A percentile compares a stretch with the other conserved stretches of the same genome.
phyloP scores from a whole-genome alignment of 2,329 filamentous ascomycete genomes.

The Pezicula neosporulosa region DNA sequence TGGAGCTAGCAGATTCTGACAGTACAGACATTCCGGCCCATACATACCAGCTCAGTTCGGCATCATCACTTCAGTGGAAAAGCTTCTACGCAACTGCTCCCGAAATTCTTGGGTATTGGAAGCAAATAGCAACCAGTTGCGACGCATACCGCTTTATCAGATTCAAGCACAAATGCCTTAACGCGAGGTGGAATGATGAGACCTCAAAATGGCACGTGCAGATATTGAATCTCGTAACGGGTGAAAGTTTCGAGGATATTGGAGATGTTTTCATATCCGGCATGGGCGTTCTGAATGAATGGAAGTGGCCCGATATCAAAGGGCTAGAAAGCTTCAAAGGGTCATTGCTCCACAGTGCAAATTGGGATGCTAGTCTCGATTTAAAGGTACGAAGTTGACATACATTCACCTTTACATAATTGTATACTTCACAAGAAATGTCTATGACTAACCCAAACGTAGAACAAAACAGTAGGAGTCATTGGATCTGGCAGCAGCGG shows the following conservation, averaged over 20 bases:
- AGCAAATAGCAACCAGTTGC: constrained; percentile 45
- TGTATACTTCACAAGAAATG: not conserved
- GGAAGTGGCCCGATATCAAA: constrained; percentile 43
- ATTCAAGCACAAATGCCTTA: constrained; percentile 49
- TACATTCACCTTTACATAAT: not conserved
- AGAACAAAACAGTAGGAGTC: constrained; percentile 45
- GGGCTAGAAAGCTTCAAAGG: constrained; percentile 40
- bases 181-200: constrained; percentile 48
- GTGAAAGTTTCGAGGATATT: not conserved
- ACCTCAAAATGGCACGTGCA: constrained; percentile 44
- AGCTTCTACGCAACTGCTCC: constrained; percentile 42
- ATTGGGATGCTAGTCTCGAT: constrained; percentile 31
- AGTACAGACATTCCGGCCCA: constrained; percentile 18
- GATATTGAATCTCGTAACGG: constrained; percentile 28
- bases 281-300: constrained; percentile 35
- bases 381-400: constrained; percentile 13
- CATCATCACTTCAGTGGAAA: constrained; percentile 38
- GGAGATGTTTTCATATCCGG: not conserved
- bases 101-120: constrained; percentile 51
- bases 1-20: too few species aligned
- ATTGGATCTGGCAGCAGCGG: constrained; percentile 61
- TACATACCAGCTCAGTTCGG: constrained; percentile 51
- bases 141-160: constrained; percentile 50
- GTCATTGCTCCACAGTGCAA: constrained; percentile 39
- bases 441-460: not conserved